Evolutionary conservation across 305 asterid genomes (phyloP), one percentile per base, ranked within the genome.

Genomic region (Fraxinus nigra): DNA sequence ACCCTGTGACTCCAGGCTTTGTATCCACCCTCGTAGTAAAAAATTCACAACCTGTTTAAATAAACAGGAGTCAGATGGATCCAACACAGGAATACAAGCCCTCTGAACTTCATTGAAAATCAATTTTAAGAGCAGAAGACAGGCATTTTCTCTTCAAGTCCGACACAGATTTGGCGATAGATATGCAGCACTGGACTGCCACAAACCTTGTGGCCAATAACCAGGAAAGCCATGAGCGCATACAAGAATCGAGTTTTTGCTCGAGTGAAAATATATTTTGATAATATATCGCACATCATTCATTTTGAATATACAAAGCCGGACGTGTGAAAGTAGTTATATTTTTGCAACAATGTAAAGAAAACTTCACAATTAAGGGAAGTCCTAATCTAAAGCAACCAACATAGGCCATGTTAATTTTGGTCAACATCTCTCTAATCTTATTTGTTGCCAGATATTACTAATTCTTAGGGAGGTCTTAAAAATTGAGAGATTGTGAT

Each of bases 1-100:
- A 35, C 97, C 92, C 11, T 80, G 78, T 0, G 98, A 93, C 84
- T 95, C 98, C 82, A 95, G 78, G 78, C 84, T 90, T 80, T 83
- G 83, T 80, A 93, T 91, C 98, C 98, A 95, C 37, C 94, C 93
- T 0, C 93, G 93, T 26, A 91, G 82, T 56, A 93, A 85, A 87
- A 79, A 93, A 5, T 95, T 95, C 87, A 95, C 98, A n/a, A 95
- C 96, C 98, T 93, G 89, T 48, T 82, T 8, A 75, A 8, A 61
- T 11, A 78, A 63, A 48, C 2, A 33, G 16, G 75, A 16, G 38
- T 75, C 43, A 16, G 75, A 32, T 7, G 26, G 26, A 6, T n/a
- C 24, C 10, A 54, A 54, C 65, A 54, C 65, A n/a, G 9, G 14
- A 65, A 67, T 14, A 67, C n/a, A 28, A 20, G 30, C 30, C 69